phyloP scores from a whole-genome alignment of 2,329 filamentous ascomycete species.

The Diplocarpon rosae region DNA sequence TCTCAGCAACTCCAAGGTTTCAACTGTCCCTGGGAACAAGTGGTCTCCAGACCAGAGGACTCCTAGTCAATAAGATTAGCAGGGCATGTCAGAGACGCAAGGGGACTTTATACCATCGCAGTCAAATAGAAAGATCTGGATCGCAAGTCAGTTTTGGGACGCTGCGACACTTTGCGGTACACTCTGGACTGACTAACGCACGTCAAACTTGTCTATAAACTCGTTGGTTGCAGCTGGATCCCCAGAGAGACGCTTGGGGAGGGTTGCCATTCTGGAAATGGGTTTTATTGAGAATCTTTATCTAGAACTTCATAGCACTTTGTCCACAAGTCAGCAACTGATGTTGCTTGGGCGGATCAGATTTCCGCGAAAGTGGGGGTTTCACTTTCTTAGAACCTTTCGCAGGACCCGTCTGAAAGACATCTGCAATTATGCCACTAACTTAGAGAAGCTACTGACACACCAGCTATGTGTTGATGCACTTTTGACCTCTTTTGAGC shows the following conservation, averaged over 20 bases:
- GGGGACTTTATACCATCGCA: constrained; percentile 65
- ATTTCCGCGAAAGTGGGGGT: no score
- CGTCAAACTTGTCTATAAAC: constrained; percentile 87
- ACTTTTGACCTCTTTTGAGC: no score
- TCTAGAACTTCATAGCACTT: no score
- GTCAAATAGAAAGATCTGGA: constrained; percentile 82
- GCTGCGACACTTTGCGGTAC: background rate
- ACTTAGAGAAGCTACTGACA: no score
- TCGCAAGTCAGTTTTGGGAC: constrained; percentile 12
- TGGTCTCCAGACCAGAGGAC: constrained; percentile 95
- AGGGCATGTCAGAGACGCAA: background rate
- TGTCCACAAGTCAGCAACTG: no score
- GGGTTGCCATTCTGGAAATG: constrained; percentile 7
- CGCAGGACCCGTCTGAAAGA: no score
- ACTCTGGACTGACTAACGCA: constrained; percentile 36
- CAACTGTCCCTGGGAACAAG: constrained; percentile 72
- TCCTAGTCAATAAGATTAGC: constrained; percentile 39
- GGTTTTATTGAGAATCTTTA: background rate
- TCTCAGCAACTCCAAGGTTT: constrained; percentile 75
- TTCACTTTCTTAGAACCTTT: no score
- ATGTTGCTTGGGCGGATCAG: no score
- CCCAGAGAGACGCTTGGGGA: constrained; percentile 62
- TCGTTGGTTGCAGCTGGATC: constrained; percentile 65
- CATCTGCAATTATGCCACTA: no score
- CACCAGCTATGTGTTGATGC: no score